Evolutionary conservation across 192 early-diverging fungal species (phyloP).

Genomic region (Ambispora gerdemannii): DNA sequence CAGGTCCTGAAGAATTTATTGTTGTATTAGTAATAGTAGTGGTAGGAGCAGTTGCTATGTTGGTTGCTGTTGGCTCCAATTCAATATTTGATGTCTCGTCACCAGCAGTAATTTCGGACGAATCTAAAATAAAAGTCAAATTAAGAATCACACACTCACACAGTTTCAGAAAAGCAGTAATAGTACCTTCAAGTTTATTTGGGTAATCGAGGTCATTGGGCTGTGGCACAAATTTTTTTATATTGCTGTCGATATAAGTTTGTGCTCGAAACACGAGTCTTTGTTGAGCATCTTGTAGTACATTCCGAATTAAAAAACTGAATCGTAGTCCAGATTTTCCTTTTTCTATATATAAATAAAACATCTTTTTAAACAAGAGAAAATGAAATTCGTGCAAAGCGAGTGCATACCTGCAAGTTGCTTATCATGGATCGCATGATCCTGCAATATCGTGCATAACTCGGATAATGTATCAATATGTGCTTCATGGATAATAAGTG

Average conservation of each 20-base stretch:
- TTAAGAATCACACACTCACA: background rate
- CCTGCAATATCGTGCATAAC: conserved; percentile 68
- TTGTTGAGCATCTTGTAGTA: conserved; percentile 87
- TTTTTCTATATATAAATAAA: conserved; percentile 32
- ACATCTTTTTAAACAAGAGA: background rate
- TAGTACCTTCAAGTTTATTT: conserved; percentile 40
- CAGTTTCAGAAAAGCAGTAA: background rate
- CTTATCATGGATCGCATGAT: conserved; percentile 51
- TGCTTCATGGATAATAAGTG: conserved; percentile 82
- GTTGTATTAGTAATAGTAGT: no score
- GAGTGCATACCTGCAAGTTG: background rate
- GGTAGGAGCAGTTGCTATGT: no score
- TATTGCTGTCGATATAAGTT: conserved; percentile 72
- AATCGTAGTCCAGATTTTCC: conserved; percentile 53
- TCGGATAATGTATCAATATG: conserved; percentile 80
- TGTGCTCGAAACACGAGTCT: conserved; percentile 86
- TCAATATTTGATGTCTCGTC: background rate
- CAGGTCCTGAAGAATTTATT: background rate
- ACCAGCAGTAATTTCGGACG: background rate
- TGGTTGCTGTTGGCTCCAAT: background rate
- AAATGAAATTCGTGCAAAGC: background rate
- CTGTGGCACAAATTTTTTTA: conserved; percentile 69
- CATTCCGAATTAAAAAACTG: conserved; percentile 71
- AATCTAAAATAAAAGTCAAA: background rate
- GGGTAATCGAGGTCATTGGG: conserved; percentile 63